phyloP scores from a whole-genome alignment of 225 moss, liverwort and hornwort genomes.

The Pseudoscleropodium purum region DNA sequence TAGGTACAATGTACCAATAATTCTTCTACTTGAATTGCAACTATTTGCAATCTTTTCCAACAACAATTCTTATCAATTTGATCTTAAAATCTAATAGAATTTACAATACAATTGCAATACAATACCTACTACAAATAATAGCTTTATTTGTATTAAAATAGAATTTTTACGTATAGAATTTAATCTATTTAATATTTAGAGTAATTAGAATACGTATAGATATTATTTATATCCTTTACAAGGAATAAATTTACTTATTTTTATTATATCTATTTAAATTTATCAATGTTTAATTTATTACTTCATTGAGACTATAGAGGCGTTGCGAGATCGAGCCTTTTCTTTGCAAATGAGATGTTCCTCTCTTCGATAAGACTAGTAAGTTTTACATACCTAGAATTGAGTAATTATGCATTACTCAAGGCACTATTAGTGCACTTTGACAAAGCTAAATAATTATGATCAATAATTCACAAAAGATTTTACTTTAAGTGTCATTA shows the following conservation, averaged over 20 bases:
- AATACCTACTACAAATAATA: not conserved
- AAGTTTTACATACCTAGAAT: slow-evolving; percentile 35
- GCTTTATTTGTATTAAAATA: not conserved
- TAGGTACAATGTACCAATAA: not conserved
- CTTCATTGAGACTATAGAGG: slow-evolving; percentile 46
- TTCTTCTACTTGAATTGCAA: not conserved
- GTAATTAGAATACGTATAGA: slow-evolving; percentile 15
- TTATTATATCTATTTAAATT: slow-evolving; percentile 11
- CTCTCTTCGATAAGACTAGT: slow-evolving; percentile 28
- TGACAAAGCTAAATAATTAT: slow-evolving; percentile 1
- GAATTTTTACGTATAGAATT: not conserved
- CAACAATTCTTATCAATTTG: not conserved
- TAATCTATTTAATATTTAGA: not conserved
- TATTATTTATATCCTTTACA: slow-evolving; percentile 14
- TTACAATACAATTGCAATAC: slow-evolving; percentile 11
- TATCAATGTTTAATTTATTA: slow-evolving; percentile 26
- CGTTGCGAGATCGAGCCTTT: slow-evolving; percentile 41
- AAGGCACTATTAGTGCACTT: slow-evolving; percentile 14
- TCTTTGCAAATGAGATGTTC: slow-evolving; percentile 44
- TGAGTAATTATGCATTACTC: slow-evolving; percentile 42
- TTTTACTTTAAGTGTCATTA: not conserved
- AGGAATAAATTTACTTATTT: not conserved
- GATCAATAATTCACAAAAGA: not conserved
- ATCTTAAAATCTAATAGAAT: not conserved
- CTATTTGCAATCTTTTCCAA: not conserved